Evolutionary conservation across 352 stramenopile genomes (phyloP).

Genomic region (Thraustotheca clavata): DNA sequence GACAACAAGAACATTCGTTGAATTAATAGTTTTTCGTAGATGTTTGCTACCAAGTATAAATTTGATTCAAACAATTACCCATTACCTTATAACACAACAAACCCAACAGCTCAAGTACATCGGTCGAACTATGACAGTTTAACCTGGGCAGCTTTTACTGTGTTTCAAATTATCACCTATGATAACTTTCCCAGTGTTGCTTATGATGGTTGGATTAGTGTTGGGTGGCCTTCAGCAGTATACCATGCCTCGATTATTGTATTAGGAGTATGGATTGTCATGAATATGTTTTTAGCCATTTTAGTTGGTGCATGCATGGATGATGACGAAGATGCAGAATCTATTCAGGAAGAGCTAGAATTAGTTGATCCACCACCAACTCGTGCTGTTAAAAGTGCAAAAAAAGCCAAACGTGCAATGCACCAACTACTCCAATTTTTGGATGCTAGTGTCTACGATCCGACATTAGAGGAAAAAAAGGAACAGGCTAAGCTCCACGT

Average conservation of each 20-base stretch:
- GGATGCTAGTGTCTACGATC: constrained; percentile 49
- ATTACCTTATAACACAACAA: constrained; percentile 7
- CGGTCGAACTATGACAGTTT: constrained; percentile 87
- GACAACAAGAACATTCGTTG: background rate
- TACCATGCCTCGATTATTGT: constrained; percentile 84
- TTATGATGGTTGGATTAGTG: constrained; percentile 84
- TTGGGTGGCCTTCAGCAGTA: constrained; percentile 44
- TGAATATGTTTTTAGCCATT: constrained; percentile 87
- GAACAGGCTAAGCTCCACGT: constrained; percentile 18
- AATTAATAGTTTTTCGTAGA: constrained; percentile 27
- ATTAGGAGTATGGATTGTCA: constrained; percentile 86
- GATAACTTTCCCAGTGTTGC: constrained; percentile 67
- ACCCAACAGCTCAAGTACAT: background rate
- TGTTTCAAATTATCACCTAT: constrained; percentile 91
- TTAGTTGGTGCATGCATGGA: constrained; percentile 43
- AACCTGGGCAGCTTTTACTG: constrained; percentile 60
- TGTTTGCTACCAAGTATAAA: constrained; percentile 93
- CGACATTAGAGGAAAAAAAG: constrained; percentile 3
- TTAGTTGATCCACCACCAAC: background rate
- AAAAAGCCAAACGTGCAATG: background rate
- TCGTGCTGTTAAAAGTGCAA: constrained; percentile 11
- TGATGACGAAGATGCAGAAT: constrained; percentile 37
- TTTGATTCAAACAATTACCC: constrained; percentile 61
- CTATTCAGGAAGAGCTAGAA: background rate
- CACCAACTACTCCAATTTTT: constrained; percentile 28